phyloP scores from a whole-genome alignment of 2,329 filamentous ascomycete genomes.

The Sphaerulina vaccinii region DNA sequence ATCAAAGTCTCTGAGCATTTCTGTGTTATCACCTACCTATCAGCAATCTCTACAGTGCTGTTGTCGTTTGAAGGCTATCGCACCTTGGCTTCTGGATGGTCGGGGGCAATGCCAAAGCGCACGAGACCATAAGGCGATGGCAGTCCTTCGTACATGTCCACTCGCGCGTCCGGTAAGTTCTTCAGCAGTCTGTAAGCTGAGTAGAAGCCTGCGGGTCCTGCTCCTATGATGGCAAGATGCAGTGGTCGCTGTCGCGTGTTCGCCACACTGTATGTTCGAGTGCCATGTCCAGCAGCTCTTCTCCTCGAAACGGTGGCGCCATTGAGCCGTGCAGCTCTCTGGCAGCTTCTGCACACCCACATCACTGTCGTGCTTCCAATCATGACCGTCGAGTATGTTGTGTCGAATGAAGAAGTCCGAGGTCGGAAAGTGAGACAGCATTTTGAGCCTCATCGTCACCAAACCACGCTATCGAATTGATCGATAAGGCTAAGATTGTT shows the following conservation, averaged over 20 bases:
- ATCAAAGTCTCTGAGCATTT: conserved; percentile 94
- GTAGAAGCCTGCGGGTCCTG: conserved; percentile 95
- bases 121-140: conserved; percentile 92
- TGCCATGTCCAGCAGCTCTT: not conserved
- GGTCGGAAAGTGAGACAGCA: not conserved
- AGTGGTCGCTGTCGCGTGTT: conserved; percentile 48
- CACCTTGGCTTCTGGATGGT: conserved; percentile 98
- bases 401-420: conserved; percentile 4
- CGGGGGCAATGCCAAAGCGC: conserved; percentile 92
- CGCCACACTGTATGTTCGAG: conserved; percentile 29
- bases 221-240: conserved; percentile 81
- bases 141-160: conserved; percentile 96
- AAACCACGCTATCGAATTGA: not conserved
- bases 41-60: conserved; percentile 21
- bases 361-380: conserved; percentile 15
- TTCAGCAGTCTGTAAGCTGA: conserved; percentile 81
- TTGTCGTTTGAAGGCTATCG: conserved; percentile 21
- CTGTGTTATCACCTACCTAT: conserved; percentile 47
- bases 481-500: not conserved
- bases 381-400: conserved; percentile 13
- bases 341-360: conserved; percentile 25
- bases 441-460: conserved; percentile 2
- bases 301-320: conserved; percentile 23
- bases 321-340: conserved; percentile 11
- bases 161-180: conserved; percentile 66